Evolutionary conservation across 495 filamentous ascomycete genomes (phyloP), one percentile per base, ranked within the genome.

Genomic region (Xylaria curta): DNA sequence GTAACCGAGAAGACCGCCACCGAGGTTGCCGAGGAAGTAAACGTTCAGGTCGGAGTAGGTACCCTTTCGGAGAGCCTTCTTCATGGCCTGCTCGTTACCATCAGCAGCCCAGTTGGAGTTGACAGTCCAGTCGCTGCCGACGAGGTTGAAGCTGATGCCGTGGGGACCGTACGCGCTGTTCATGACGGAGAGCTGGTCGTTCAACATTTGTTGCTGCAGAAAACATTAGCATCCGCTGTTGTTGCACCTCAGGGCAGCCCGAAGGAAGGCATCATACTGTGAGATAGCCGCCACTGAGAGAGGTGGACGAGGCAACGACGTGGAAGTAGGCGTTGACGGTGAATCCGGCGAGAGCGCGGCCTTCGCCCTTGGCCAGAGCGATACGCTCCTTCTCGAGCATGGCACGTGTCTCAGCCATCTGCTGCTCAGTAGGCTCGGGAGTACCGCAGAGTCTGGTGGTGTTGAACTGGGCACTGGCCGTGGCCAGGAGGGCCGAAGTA

Each of bases 271-370:
- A 31, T 49, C 78, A 51, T 68, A 86, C 82, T 4, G 85, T 87
- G 73, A 91, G 73, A 62, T 86, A 86, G 62, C 85, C 87, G 63
- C 81, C 82, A n/a, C 76, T 78, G n/a, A 83, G 76, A 0, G 77
- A 53, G 24, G 76, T 85, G 5, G 84, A 85, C 0, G 76, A 44
- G 53, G 86, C 83, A 33, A 92, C 81, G 62, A 92, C 87, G 78
- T 92, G 90, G 82, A 92, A 90, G 78, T 89, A 90, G 28, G 84
- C 81, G 46, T 86, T 79, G 62, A 92, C 81, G 66, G 74, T 83
- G 74, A 85, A 72, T 24, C 74, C 69, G 59, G 74, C 77, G 42
- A 73, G 74, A 28, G 64, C 64, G 19, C 73, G 72, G 38, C 64
- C 28, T 40, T 76, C 72, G 40, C 81, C 78, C 64, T 78, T 54